These are phyloP conservation scores for Cubamyces sp. DNA, from an alignment of 768 basidiomycete genomes.

Conservation along the genomic window DNA sequence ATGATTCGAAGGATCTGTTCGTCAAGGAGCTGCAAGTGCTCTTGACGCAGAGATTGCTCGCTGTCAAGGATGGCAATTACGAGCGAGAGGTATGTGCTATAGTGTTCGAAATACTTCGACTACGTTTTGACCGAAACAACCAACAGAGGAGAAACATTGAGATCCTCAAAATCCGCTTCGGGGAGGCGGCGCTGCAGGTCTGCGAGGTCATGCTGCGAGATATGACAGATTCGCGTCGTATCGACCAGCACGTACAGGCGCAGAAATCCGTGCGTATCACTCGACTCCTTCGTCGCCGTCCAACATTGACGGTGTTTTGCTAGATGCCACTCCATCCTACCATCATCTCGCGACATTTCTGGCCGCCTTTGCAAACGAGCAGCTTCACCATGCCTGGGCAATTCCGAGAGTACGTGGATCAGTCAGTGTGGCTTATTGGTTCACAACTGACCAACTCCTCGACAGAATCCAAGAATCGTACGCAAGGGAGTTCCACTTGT, in stretches of 20 bases:
- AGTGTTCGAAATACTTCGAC: neutral
- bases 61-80: conserved; percentile 76
- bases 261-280: conserved; percentile 58
- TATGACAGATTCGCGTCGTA: conserved; percentile 91
- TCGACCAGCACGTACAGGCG: conserved; percentile 85
- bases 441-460: neutral
- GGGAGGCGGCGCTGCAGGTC: conserved; percentile 88
- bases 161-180: conserved; percentile 94
- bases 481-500: conserved; percentile 71
- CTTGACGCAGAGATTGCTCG: conserved; percentile 83
- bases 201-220: conserved; percentile 99
- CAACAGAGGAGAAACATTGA: conserved; percentile 87
- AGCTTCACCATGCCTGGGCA: conserved; percentile 84
- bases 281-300: neutral
- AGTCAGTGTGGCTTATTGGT: too few relatives aligned
- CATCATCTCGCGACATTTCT: conserved; percentile 93
- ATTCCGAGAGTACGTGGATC: conserved; percentile 65
- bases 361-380: conserved; percentile 83
- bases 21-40: conserved; percentile 94
- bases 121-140: neutral
- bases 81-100: conserved; percentile 60
- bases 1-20: conserved; percentile 95
- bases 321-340: conserved; percentile 83
- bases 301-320: neutral
- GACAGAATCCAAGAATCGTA: conserved; percentile 76